Evolutionary conservation across 176 grass and related monocot genomes (phyloP).

Genomic region (Triticum urartu): DNA sequence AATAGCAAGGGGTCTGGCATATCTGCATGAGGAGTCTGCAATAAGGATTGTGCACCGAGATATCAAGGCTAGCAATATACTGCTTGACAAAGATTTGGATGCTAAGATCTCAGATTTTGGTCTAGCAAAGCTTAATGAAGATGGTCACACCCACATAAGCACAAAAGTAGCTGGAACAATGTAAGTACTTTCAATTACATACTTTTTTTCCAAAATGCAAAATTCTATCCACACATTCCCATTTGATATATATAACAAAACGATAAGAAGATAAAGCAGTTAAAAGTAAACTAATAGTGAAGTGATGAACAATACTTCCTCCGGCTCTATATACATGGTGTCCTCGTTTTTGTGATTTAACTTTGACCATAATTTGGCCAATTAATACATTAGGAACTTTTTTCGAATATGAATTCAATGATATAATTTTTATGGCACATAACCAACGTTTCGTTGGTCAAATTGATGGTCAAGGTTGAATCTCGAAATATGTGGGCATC

Average conservation of each 20-base stretch:
- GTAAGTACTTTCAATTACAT: slow-evolving; percentile 45
- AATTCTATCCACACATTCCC: background rate
- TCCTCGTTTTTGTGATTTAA: background rate
- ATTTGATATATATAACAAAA: slow-evolving; percentile 21
- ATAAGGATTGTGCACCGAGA: slow-evolving; percentile 95
- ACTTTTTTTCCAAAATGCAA: background rate
- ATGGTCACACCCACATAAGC: slow-evolving; percentile 84
- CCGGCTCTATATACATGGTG: background rate
- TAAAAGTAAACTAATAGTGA: slow-evolving; percentile 19
- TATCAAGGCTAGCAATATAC: slow-evolving; percentile 97
- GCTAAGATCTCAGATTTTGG: slow-evolving; percentile 98
- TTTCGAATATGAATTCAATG: background rate
- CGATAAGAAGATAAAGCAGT: slow-evolving; percentile 3
- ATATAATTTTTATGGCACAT: background rate
- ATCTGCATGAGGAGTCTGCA: slow-evolving; percentile 82
- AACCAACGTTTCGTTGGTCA: background rate
- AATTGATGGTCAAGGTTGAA: background rate
- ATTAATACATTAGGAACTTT: background rate
- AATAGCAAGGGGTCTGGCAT: slow-evolving; percentile 82
- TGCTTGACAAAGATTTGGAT: slow-evolving; percentile 81
- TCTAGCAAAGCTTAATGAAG: slow-evolving; percentile 90
- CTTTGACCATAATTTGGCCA: background rate
- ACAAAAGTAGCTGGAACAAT: slow-evolving; percentile 92
- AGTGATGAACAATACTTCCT: background rate
- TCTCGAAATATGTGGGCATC: background rate